Percentiles rank a stretch among this genome's conserved stretches.
phyloP scores from a whole-genome alignment of 306 rosid species.

The Astragalus glycyphyllos region DNA sequence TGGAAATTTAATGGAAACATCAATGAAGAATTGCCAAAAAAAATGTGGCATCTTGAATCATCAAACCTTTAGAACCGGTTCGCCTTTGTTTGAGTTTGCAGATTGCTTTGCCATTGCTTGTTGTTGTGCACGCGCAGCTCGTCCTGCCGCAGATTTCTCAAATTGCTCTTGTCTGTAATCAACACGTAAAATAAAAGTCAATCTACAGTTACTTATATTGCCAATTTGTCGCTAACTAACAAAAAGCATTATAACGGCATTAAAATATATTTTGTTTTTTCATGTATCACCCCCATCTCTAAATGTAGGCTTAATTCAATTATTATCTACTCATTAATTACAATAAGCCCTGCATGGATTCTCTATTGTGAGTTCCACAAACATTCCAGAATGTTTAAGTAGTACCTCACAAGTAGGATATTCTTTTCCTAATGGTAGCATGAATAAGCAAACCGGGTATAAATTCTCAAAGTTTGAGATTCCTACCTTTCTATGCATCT shows the following conservation, averaged over 20 bases:
- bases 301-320: background rate
- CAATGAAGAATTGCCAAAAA: conserved; percentile 18
- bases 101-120: conserved; percentile 74
- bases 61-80: conserved; percentile 80
- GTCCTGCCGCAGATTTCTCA: conserved; percentile 85
- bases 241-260: conserved; percentile 6
- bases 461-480: too few relatives aligned
- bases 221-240: conserved; percentile 1
- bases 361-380: conserved; percentile 14
- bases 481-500: too few relatives aligned
- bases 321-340: background rate
- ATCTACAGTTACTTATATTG: background rate
- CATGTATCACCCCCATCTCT: conserved; percentile 3
- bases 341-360: background rate
- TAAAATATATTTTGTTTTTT: background rate
- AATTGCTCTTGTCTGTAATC: conserved; percentile 78
- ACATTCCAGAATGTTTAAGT: background rate
- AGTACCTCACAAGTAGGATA: background rate
- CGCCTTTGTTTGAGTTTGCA: conserved; percentile 68
- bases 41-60: conserved; percentile 22
- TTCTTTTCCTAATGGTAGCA: background rate
- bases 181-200: conserved; percentile 26
- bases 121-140: conserved; percentile 86
- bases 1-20: background rate
- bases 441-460: conserved; percentile 5